Evolutionary conservation across 2,329 filamentous ascomycete genomes (phyloP), one percentile per base, ranked within the genome.

Genomic region (Neodidymelliopsis sp.): DNA sequence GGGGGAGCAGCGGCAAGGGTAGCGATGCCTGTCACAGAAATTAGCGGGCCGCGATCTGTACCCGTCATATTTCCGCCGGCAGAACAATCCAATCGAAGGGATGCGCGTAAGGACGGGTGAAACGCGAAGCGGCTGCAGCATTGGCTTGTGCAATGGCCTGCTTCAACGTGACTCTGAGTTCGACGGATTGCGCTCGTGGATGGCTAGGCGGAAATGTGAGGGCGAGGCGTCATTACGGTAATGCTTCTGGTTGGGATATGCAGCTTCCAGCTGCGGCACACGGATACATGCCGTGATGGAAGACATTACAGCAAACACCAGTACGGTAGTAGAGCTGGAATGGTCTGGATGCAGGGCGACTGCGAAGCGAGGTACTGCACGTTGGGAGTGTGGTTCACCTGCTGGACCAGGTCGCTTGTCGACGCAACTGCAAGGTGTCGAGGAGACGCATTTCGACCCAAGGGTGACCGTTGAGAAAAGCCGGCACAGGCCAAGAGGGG

Each of bases 41-140:
- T 46, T 43, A 28, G 49, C 52, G 57, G 52, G 41, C 49, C 50
- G 54, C 35, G 45, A 60, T 53, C 48, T 42, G 31, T 55, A 45
- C 39, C 57, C 45, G 35, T 43, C 25, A 28, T 38, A 19, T 28
- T 49, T 48, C 51, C 47, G 27, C 39, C 54, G 53, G 16, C 11
- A 39, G 33, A 37, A 37, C 35, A 31, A 35, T 35, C 59, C 58
- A 62, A 65, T 65, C 52, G 49, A 60, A 41, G 54, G 41, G 44
- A 49, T 40, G 35, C 38, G 29, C 36, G 29, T 36, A 52, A 44
- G 33, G 19, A 19, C 23, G 30, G 28, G 48, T 65, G 60, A 63
- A 65, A 63, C 58, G 45, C 47, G 41, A 53, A 52, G 57, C 54
- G 46, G 52, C 25, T 59, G 51, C 35, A 36, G 29, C 25, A 47